Base-by-base conservation (phyloP, 352 stramenopile species). In the Phytophthora multivora region DNA sequence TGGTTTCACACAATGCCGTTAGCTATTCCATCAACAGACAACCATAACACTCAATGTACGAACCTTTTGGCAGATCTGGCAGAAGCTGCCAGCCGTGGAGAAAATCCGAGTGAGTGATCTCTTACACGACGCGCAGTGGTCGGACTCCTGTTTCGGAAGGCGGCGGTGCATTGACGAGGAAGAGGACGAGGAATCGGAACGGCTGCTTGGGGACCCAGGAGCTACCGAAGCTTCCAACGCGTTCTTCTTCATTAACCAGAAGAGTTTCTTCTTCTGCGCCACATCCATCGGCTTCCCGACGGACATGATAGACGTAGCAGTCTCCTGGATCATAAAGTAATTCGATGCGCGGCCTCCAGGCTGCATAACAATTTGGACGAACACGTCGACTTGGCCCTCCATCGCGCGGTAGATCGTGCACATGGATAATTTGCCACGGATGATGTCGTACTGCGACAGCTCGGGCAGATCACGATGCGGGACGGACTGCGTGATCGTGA, bases 221-320 rank as follows among this genome's bases (percentile, higher is more conserved):
- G 30, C 16, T 19, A 35, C 19, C 33, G 42, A 25, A 3, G 30
- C 19, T 35, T 51, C 48, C 49, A 60, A 50, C 0, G 63, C 73
- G 31, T 71, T 71, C 25, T 70, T 64, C 26, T 65, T 58, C 69
- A 87, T 77, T 38, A 75, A 71, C 66, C 77, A 88, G 49, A 82
- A 73, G 30, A 88, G 73, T 18, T 88, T 88, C 63, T 85, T 88
- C 42, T 75, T 83, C 33, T 82, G 67, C 6, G 75, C 73, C 5
- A 66, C 65, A 8, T 71, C 48, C 30, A 83, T 82, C 33, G 70
- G 63, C 49, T 82, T 72, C 36, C 70, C 66, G 2, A 72, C 62
- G 11, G 57, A 63, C 36, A 77, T 61, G 23, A 75, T 50, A 25
- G 56, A 63, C 43, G 63, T 47, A 38, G 69, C 62, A 0, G 69